Conservation (phyloP, 495 filamentous ascomycete species). For the Penicillium parvum region DNA sequence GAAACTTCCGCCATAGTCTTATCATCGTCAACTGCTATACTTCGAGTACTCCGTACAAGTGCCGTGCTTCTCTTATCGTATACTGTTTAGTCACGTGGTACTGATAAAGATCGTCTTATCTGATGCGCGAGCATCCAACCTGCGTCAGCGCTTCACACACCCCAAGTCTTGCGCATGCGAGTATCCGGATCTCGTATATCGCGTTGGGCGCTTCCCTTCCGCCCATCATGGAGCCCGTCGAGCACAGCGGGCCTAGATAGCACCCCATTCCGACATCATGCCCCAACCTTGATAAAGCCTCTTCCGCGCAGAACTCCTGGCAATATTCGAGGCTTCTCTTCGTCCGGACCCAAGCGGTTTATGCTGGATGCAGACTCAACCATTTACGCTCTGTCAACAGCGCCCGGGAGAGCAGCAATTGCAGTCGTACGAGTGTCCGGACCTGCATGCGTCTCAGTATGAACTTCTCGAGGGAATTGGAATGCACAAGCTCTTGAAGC, state of each 20-base stretch:
- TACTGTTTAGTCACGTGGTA: too few relatives aligned
- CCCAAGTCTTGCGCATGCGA: slow-evolving; percentile 32
- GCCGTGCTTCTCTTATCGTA: too few relatives aligned
- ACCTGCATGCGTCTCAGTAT: slow-evolving; percentile 64
- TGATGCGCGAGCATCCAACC: too few relatives aligned
- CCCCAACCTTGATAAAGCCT: slow-evolving; percentile 2
- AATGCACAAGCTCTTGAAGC: slow-evolving; percentile 10
- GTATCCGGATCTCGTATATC: slow-evolving; percentile 15
- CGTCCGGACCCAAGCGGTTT: slow-evolving; percentile 8
- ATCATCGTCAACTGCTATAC: too few relatives aligned
- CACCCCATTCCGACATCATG: slow-evolving; percentile 10
- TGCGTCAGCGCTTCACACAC: neutral
- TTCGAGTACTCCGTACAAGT: too few relatives aligned
- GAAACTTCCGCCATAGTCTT: too few relatives aligned
- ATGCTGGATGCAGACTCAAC: slow-evolving; percentile 49
- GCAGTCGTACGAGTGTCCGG: slow-evolving; percentile 89
- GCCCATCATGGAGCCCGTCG: slow-evolving; percentile 20
- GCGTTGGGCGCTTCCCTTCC: slow-evolving; percentile 26
- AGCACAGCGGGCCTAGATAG: slow-evolving; percentile 6
- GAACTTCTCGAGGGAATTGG: slow-evolving; percentile 11
- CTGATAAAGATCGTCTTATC: too few relatives aligned
- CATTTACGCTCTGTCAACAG: slow-evolving; percentile 91
- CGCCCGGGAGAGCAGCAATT: slow-evolving; percentile 81
- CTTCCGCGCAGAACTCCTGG: neutral
- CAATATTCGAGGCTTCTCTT: slow-evolving; percentile 25